Evolutionary conservation across 2,329 filamentous ascomycete genomes (phyloP), one percentile per base, ranked within the genome.

Genomic region (Paracorniculantispora psalliotae): DNA sequence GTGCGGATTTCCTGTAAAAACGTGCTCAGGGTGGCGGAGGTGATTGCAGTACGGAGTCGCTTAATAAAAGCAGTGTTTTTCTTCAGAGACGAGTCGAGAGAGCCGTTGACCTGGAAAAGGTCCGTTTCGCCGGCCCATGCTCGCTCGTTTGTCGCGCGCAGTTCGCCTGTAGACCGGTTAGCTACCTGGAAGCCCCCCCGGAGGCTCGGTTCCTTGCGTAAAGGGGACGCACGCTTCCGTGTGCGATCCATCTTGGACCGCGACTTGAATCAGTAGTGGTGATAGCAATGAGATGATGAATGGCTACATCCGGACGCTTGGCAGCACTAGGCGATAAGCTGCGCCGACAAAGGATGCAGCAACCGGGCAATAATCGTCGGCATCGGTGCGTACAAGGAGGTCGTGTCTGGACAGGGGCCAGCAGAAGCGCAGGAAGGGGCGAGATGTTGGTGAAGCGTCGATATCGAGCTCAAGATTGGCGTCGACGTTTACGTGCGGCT

Each of bases 61-160:
- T 96, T 97, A 71, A 97, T 97, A 73, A 97, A 97, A 65, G 92
- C 92, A 4, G 93, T 97, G 69, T 97, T 97, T 80, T 97, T 97
- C 78, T 96, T 97, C 73, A 97, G 81, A 54, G 92, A 94, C 55
- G 93, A 96, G 74, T 97, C 93, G 69, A 97, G 87, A 30, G 90
- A 89, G 69, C 84, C 83, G 73, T 85, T 87, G 66, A 94, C 86
- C 57, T 84, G 76, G 69, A 96, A 91, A 63, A 96, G 77, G 78
- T 90, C 92, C 96, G 83, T 87, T 68, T 96, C 91, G 69, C 91
- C 92, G 71, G 89, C 82, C 94, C 94, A 99, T 63, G 89, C 90
- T 76, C 85, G 85, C 71, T 86, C 83, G 74, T 99, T 99, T 69
- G 96, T 80, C 77, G 89, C 84, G 80, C 92, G 90, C 77, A 97